Base-by-base conservation (phyloP, 805 yeast genomes). In the Zygosaccharomyces bisporus region DNA sequence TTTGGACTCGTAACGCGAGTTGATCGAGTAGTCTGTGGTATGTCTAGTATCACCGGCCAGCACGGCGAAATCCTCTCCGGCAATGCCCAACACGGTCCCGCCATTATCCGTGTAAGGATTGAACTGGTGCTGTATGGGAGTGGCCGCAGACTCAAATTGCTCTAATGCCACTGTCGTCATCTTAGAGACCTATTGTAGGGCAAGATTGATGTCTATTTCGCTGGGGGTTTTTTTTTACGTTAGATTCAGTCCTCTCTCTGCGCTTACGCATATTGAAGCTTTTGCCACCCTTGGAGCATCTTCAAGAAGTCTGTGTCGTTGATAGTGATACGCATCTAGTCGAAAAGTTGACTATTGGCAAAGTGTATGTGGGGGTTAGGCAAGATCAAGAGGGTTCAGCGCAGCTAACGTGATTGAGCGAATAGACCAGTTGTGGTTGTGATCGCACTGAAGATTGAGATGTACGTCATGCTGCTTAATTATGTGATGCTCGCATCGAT, bases 41-140 rank as follows among this genome's bases (percentile, higher is more conserved):
- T 86, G 95, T 73, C 99, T 83, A n/a, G 99, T 93, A 66, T 93
- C 99, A 36, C 98, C 98, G 0, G 99, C 99, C 49, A 93, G 74
- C 27, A 93, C 93, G 14, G 96, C 96, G 60, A 89, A 93, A 67
- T 93, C 97, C 64, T 88, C 86, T 40, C 99, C 99, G 1, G 99
- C 97, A 67, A 93, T 93, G 42, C 98, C 99, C 55, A 93, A 71
- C 44, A 91, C 90, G 6, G 98, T 91, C 60, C 99, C 99, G 57
- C 99, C 99, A 58, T 90, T 88, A 67, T 90, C 96, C 23, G 91
- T 72, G 71, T 89, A 89, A 30, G 97, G 97, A 62, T 89, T 88
- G 71, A 89, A 89, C 65, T 84, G 76, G 67, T 90, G 96, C 64
- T 89, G 95, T 62, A 89, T 88, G 48, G 96, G 96, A 25, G 67